These are phyloP conservation scores for Calonectria hongkongensis DNA, from an alignment of 2,329 filamentous ascomycete species.

Conservation along the genomic window DNA sequence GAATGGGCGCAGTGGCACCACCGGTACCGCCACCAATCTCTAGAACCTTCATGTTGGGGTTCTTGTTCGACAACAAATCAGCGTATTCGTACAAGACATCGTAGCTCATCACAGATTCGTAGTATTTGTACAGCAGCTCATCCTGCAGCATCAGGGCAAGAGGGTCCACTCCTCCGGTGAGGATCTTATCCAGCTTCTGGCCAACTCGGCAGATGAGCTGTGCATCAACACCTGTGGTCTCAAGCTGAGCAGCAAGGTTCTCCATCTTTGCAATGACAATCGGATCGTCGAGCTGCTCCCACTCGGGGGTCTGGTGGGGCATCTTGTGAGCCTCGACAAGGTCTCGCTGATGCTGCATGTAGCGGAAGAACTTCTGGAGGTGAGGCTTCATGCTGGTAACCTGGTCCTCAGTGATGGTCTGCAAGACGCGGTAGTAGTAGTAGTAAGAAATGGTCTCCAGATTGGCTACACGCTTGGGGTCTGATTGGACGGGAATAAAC, in stretches of 20 bases:
- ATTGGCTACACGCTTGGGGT: neutral
- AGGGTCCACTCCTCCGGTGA: conserved; percentile 22
- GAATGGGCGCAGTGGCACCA: neutral
- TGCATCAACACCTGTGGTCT: conserved; percentile 23
- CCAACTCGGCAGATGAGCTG: conserved; percentile 31
- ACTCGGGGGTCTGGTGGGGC: conserved; percentile 28
- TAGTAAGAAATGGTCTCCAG: neutral
- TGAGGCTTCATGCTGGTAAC: conserved; percentile 6
- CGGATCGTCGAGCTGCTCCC: conserved; percentile 10
- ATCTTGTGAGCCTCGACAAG: neutral
- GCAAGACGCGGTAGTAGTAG: neutral
- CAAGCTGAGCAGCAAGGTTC: neutral
- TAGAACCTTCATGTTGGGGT: conserved; percentile 14
- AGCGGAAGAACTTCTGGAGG: conserved; percentile 37
- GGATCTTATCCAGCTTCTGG: neutral
- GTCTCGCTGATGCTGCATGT: conserved; percentile 30
- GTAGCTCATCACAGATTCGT: conserved; percentile 10
- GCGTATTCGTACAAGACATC: conserved; percentile 15
- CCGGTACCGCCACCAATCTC: conserved; percentile 33
- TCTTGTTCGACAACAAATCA: conserved; percentile 14
- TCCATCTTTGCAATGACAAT: neutral
- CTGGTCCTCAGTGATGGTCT: neutral
- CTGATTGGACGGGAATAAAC: neutral
- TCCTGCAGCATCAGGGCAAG: conserved; percentile 31
- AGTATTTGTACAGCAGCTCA: conserved; percentile 32